Conservation (phyloP, 2,329 filamentous ascomycete species). For the Periconia sp. region DNA sequence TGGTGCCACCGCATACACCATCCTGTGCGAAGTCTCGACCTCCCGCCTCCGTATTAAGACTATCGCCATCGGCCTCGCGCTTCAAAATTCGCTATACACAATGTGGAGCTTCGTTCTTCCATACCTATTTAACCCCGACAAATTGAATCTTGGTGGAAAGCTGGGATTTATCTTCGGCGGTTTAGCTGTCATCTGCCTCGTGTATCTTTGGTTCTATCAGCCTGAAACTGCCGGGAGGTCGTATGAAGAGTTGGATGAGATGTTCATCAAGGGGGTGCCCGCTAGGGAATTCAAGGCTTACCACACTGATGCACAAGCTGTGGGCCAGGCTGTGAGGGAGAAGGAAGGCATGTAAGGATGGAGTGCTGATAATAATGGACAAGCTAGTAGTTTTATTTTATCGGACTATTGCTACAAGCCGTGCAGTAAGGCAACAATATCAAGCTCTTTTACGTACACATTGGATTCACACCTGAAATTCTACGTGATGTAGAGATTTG, state of each 20-base stretch:
- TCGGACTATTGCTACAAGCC: too few relatives aligned
- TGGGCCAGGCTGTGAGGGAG: conserved; percentile 21
- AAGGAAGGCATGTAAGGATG: conserved; percentile 10
- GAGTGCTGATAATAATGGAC: too few relatives aligned
- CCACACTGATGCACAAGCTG: conserved; percentile 18
- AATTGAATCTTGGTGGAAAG: conserved; percentile 73
- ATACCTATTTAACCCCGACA: conserved; percentile 47
- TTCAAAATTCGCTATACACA: conserved; percentile 39
- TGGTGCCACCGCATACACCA: conserved; percentile 84
- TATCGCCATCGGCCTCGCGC: conserved; percentile 46
- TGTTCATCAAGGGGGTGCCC: conserved; percentile 66
- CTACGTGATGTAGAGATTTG: too few relatives aligned
- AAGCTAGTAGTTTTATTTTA: too few relatives aligned
- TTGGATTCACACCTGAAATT: too few relatives aligned
- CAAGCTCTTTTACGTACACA: too few relatives aligned
- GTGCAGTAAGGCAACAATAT: too few relatives aligned
- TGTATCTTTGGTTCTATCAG: conserved; percentile 78
- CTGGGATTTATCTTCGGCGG: conserved; percentile 84
- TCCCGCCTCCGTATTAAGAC: conserved; percentile 81
- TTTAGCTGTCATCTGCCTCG: conserved; percentile 74
- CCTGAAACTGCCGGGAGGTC: conserved; percentile 79
- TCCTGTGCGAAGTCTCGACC: conserved; percentile 81
- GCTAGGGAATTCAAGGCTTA: conserved; percentile 25
- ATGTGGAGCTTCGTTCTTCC: conserved; percentile 50
- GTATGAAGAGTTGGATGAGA: conserved; percentile 80